Base-by-base conservation (phyloP, 495 filamentous ascomycete species). In the Penicillium egyptiacum region DNA sequence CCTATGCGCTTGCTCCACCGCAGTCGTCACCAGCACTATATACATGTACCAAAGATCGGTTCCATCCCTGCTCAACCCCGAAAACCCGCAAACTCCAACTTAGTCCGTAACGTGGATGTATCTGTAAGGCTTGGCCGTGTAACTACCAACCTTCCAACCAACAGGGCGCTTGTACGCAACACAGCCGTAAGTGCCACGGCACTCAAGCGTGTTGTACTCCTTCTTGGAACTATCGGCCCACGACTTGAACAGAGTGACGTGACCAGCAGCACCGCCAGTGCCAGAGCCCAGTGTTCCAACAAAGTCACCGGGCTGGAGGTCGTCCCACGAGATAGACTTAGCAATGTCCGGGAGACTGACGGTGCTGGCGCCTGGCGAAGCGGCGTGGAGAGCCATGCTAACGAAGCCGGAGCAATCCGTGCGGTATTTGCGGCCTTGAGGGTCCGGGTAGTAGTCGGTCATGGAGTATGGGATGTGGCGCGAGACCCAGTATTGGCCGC, bases 181-280 rank as follows among this genome's bases (percentile, higher is more conserved):
- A 16, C 57, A 59, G 19, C 57, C 57, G 39, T 59, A 59, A 37
- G 57, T 59, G 26, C 57, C 57, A 2, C 51, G 57, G 39, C 57
- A 59, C 51, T 59, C 57, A 45, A 59, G 57, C 19, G 57, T 59
- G 35, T 59, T 59, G 51, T 59, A 59, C 22, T 59, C 57, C 57
- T 59, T 59, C 51, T 59, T 55, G 28, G 57, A 55, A 35, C 51
- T 59, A 26, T 59, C 57, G 35, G 51, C 57, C 57, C 57, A 59
- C 5, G 57, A 59, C 33, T 55, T 47, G 44, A 59, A 59, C 25
- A 59, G 57, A 55, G 57, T 59, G 30, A 59, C 57, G 4, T 59
- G 57, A 6, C 57, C 57, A 50, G 44, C 50, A 55, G 57, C 57
- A 59, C 57, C 57, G 11, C 57, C 57, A 55, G 57, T 59, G 17